Percentiles rank a stretch among this genome's conserved stretches.
Conservation (phyloP, 306 rosid species). For the Acacia crassicarpa region DNA sequence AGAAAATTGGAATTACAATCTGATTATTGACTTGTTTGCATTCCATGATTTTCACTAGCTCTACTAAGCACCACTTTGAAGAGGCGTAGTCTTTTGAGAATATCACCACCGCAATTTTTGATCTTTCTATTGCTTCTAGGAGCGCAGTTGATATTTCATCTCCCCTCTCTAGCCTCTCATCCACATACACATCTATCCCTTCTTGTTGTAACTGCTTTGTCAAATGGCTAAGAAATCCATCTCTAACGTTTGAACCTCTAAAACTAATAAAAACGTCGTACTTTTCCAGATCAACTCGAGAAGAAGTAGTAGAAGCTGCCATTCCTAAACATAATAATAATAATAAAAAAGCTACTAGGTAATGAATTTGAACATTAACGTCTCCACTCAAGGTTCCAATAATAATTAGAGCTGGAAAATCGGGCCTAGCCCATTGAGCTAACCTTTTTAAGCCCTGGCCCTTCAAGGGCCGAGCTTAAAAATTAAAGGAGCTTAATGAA, state of each 20-base stretch:
- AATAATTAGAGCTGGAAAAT: no score
- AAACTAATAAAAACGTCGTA: not conserved
- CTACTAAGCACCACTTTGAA: constrained; percentile 15
- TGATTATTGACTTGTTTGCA: not conserved
- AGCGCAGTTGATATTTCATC: constrained; percentile 3
- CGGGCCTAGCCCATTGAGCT: no score
- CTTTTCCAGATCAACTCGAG: not conserved
- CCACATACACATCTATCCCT: not conserved
- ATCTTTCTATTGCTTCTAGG: not conserved
- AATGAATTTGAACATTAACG: not conserved
- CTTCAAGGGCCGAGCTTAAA: no score
- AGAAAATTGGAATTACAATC: constrained; percentile 7
- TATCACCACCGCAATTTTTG: not conserved
- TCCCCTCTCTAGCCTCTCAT: constrained; percentile 5
- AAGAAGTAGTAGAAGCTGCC: not conserved
- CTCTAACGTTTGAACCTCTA: not conserved
- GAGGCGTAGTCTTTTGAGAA: constrained; percentile 1
- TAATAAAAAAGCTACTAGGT: not conserved
- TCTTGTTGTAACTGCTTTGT: no score
- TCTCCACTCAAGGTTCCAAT: not conserved
- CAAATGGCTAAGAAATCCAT: not conserved
- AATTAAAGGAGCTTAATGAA: no score
- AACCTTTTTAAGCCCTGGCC: no score
- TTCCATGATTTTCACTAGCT: not conserved
- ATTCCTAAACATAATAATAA: no score